These are phyloP conservation scores for Ophiosphaerella herpotricha DNA, from an alignment of 2,329 filamentous ascomycete species.

Conservation along the genomic window DNA sequence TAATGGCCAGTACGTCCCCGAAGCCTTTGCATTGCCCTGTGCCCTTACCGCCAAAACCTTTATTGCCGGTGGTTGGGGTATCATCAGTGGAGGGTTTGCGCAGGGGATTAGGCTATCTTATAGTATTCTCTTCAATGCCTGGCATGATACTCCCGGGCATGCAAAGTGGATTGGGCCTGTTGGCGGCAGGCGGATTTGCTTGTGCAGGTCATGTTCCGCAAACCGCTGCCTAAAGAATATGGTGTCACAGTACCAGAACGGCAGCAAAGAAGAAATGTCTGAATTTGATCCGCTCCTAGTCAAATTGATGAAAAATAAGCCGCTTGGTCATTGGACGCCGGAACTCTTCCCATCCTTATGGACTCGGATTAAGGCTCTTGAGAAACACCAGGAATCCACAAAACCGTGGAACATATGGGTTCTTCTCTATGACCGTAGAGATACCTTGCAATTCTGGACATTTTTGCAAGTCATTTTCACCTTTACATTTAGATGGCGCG, in stretches of 20 bases:
- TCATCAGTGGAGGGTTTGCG: constrained; percentile 7
- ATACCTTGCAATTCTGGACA: constrained; percentile 30
- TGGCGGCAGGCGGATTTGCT: constrained; percentile 14
- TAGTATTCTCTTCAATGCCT: constrained; percentile 20
- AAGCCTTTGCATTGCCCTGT: constrained; percentile 24
- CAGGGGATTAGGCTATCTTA: constrained; percentile 22
- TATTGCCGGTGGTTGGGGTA: constrained; percentile 6
- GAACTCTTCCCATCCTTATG: constrained; percentile 25
- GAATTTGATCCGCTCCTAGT: constrained; percentile 19
- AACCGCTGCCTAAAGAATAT: constrained; percentile 10
- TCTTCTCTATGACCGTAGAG: constrained; percentile 25
- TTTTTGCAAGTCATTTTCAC: constrained; percentile 16
- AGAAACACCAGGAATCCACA: constrained; percentile 21
- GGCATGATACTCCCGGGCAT: constrained; percentile 6
- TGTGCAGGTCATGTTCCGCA: constrained; percentile 25
- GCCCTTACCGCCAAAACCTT: constrained; percentile 12
- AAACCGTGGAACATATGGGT: constrained; percentile 32
- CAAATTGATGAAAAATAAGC: constrained; percentile 11
- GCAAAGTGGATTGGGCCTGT: constrained; percentile 6
- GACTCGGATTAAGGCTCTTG: constrained; percentile 21
- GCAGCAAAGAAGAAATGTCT: not conserved
- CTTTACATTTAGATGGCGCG: not conserved
- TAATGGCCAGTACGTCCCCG: constrained; percentile 13
- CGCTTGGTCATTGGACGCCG: constrained; percentile 19
- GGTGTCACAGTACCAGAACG: constrained; percentile 8